phyloP scores from a whole-genome alignment of 345 rosid genomes.

The Eutrema japonicum region DNA sequence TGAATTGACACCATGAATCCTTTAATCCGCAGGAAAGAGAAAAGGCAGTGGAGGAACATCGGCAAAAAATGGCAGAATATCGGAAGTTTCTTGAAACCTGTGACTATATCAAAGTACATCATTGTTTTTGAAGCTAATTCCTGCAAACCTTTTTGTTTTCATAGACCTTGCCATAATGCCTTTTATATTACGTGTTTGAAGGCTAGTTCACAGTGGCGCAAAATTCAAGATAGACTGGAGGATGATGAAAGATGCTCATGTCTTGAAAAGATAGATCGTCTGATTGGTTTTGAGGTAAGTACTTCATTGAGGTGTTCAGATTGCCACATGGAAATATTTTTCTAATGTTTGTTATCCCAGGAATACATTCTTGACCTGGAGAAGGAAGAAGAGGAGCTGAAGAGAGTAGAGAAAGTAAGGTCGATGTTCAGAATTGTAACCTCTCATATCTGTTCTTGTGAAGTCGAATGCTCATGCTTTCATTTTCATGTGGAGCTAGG shows the following conservation, averaged over 20 bases:
- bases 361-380: slow-evolving; percentile 87
- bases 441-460: slow-evolving; percentile 5
- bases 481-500: slow-evolving; percentile 55
- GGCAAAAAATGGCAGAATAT: slow-evolving; percentile 63
- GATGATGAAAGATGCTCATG: slow-evolving; percentile 88
- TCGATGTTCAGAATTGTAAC: slow-evolving; percentile 24
- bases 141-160: slow-evolving; percentile 27
- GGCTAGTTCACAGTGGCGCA: slow-evolving; percentile 92
- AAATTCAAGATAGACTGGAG: slow-evolving; percentile 86
- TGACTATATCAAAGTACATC: slow-evolving; percentile 85
- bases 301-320: slow-evolving; percentile 9
- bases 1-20: slow-evolving; percentile 19
- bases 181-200: slow-evolving; percentile 44
- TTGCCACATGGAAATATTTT: slow-evolving; percentile 18
- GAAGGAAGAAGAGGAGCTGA: slow-evolving; percentile 90
- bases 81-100: slow-evolving; percentile 82
- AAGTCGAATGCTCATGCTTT: slow-evolving; percentile 26
- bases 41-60: slow-evolving; percentile 82
- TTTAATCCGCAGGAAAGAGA: slow-evolving; percentile 74
- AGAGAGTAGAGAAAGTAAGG: slow-evolving; percentile 83
- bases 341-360: slow-evolving; percentile 52
- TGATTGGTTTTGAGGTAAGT: slow-evolving; percentile 75
- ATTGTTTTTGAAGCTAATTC: slow-evolving; percentile 17
- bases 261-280: slow-evolving; percentile 89
- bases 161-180: slow-evolving; percentile 28